Evolutionary conservation across 2,329 filamentous ascomycete species (phyloP), one percentile per base, ranked within the genome.

Genomic region (Didymella sp.): DNA sequence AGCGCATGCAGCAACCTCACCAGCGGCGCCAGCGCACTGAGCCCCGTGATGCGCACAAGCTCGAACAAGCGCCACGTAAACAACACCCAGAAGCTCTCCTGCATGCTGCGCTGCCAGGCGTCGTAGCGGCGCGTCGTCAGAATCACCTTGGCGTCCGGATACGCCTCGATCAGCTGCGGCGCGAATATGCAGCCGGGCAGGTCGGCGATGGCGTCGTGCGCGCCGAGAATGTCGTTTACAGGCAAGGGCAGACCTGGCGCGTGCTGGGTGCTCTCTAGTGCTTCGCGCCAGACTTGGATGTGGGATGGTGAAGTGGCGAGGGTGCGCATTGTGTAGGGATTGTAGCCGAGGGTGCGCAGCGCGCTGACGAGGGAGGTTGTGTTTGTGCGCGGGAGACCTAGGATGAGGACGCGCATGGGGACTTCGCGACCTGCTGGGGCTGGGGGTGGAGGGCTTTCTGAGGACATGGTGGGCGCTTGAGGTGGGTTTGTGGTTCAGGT

Each of bases 381-480:
- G 69, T 88, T 88, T 8, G 88, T 91, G 61, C 88, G 82, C 52
- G 87, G 87, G 17, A 90, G 81, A 42, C 88, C 89, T 0, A 92
- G 81, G 43, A 87, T 84, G 30, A 91, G 84, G 43, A 91, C 85
- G 72, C 85, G 85, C 88, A 91, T 91, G 30, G 88, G 88, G 48
- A 33, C 6, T 5, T 46, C 38, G 17, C 38, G 19, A 4, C 24
- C 19, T 11, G 33, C 5, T 27, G 6, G 1, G 35, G 13, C 17
- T 25, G 19, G 25, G 30, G 19, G 6, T 9, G 24, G 1, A 19
- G 15, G 12, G 31, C 3, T 28, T 19, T 7, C 4, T 41, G 27
- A n/a, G 28, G 19, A 4, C 51, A 54, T 48, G 7, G 22, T 51
- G 21, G n/a, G n/a, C n/a, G n/a, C n/a, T 41, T 21, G 41, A n/a